phyloP scores from a whole-genome alignment of 345 rosid species.

The Aegle marmelos region DNA sequence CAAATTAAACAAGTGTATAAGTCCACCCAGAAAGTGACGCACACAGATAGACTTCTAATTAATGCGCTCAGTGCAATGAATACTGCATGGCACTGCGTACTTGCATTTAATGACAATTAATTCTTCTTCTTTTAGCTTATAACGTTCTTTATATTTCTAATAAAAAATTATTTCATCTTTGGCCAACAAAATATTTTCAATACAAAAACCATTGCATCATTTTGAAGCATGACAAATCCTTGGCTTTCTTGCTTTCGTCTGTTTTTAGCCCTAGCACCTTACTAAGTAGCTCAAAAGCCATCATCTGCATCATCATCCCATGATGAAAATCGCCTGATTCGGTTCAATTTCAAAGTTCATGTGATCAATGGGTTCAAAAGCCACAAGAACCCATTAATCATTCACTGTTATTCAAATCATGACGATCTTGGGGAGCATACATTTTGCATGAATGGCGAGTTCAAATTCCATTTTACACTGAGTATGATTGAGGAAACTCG shows the following conservation, averaged over 20 bases:
- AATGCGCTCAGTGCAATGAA: too few species aligned
- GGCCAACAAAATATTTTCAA: neutral
- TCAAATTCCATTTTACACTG: neutral
- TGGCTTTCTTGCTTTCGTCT: neutral
- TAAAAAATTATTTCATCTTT: neutral
- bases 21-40: too few species aligned
- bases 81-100: too few species aligned
- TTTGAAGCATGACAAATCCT: neutral
- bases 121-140: too few species aligned
- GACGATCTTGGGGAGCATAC: neutral
- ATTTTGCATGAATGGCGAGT: neutral
- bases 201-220: neutral
- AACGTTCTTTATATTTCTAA: too few species aligned
- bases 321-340: neutral
- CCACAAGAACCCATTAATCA: slow-evolving; percentile 2
- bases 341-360: neutral
- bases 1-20: too few species aligned
- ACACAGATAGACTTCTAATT: too few species aligned
- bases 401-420: slow-evolving; percentile 10
- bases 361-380: neutral
- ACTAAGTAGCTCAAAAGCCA: neutral
- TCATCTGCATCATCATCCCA: neutral
- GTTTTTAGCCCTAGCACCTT: neutral
- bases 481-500: neutral
- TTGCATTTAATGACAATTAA: neutral